Evolutionary conservation across 1,284 basidiomycete species (phyloP).

Genomic region (Ceratobasidium papillatum): DNA sequence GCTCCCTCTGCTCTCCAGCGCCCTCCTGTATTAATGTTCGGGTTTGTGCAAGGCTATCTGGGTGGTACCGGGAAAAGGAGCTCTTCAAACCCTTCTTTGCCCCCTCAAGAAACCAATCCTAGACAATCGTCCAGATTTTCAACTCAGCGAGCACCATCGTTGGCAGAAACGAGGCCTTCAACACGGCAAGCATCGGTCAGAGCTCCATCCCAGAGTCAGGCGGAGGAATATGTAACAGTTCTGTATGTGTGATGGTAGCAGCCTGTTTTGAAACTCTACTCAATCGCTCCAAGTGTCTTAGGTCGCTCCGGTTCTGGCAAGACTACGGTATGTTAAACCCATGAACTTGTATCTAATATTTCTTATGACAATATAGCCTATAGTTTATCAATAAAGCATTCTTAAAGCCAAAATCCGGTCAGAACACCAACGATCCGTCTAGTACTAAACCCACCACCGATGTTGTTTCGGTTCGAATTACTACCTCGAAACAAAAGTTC

Average conservation of each 20-base stretch:
- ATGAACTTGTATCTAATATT: background rate
- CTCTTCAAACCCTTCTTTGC: background rate
- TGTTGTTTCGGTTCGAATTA: background rate
- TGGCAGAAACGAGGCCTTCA: background rate
- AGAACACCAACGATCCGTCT: background rate
- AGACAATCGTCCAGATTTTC: background rate
- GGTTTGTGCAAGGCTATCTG: conserved; percentile 8
- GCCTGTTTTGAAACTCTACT: background rate
- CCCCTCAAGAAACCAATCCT: background rate
- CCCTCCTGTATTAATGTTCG: background rate
- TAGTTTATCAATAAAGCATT: conserved; percentile 7
- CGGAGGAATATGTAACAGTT: background rate
- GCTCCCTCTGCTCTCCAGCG: background rate
- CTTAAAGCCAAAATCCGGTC: background rate
- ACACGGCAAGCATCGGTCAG: background rate
- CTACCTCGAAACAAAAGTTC: conserved; percentile 10
- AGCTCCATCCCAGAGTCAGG: background rate
- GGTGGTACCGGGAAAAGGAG: background rate
- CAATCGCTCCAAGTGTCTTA: background rate
- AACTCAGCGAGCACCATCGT: background rate
- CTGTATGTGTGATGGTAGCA: background rate
- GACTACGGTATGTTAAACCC: background rate
- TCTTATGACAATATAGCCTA: background rate
- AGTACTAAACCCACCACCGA: background rate
- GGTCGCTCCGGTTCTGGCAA: conserved; percentile 29